A percentile compares a stretch with the other conserved stretches of the same genome.
Evolutionary conservation across 1,284 basidiomycete genomes (phyloP).

Genomic region (Ceratobasidium sp.): DNA sequence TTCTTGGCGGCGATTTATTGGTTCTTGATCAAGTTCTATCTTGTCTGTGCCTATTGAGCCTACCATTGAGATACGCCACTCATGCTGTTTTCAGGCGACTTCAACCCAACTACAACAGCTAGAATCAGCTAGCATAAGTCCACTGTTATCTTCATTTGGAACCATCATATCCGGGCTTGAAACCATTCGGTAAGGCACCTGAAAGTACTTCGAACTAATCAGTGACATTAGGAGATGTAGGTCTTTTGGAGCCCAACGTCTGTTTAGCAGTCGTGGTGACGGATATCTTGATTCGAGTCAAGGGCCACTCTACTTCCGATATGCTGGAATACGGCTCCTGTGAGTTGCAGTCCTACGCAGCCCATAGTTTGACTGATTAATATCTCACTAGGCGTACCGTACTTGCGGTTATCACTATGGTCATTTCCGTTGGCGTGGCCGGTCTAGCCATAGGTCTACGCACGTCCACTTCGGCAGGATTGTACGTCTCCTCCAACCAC

Average conservation of each 20-base stretch:
- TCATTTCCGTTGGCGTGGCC: conserved; percentile 3
- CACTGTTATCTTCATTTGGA: conserved; percentile 12
- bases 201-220: too few species aligned
- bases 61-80: background rate
- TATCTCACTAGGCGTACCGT: background rate
- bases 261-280: background rate
- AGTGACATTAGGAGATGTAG: background rate
- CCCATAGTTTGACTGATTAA: too few species aligned
- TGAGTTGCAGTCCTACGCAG: background rate
- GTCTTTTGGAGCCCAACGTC: background rate
- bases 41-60: background rate
- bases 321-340: conserved; percentile 11
- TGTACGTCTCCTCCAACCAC: background rate
- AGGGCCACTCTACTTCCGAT: conserved; percentile 19
- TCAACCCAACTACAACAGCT: conserved; percentile 21
- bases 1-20: conserved; percentile 1
- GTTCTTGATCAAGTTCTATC: conserved; percentile 11
- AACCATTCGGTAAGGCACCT: background rate
- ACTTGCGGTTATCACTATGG: background rate
- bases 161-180: conserved; percentile 17
- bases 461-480: background rate
- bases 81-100: background rate
- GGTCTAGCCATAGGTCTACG: background rate
- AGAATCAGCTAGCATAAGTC: conserved; percentile 13
- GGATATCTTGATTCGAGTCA: background rate